These are phyloP conservation scores for Fusarium sarcochroum DNA, from an alignment of 2,329 filamentous ascomycete genomes.

Conservation along the genomic window DNA sequence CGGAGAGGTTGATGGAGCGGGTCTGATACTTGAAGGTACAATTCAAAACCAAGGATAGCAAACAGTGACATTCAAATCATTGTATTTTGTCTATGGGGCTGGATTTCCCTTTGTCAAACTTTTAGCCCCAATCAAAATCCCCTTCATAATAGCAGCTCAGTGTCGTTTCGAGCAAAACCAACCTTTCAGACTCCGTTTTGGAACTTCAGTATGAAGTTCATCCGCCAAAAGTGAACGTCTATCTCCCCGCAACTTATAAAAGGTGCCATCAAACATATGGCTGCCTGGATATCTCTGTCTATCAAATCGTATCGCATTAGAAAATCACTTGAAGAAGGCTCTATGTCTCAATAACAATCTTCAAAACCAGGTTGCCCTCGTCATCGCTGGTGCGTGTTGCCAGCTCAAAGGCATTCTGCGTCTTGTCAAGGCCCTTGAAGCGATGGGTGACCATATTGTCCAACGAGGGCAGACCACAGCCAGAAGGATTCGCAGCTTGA, in stretches of 20 bases:
- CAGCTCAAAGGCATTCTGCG: slow-evolving; percentile 76
- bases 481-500: slow-evolving; percentile 53
- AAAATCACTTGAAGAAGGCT: background rate
- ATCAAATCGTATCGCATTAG: slow-evolving; percentile 32
- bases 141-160: background rate
- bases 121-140: background rate
- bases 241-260: background rate
- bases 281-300: slow-evolving; percentile 40
- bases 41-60: background rate
- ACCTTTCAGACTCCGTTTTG: background rate
- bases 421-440: slow-evolving; percentile 74
- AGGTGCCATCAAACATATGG: background rate
- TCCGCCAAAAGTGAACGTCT: slow-evolving; percentile 1
- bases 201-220: background rate
- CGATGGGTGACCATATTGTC: slow-evolving; percentile 81
- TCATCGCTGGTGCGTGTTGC: slow-evolving; percentile 78
- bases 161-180: background rate
- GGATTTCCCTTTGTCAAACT: background rate
- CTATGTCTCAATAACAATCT: slow-evolving; percentile 75
- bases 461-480: slow-evolving; percentile 71
- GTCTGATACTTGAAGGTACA: background rate
- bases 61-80: background rate
- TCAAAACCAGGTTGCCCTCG: slow-evolving; percentile 77
- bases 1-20: background rate
- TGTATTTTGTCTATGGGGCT: background rate